Percentiles rank a stretch among this genome's conserved stretches.
phyloP scores from a whole-genome alignment of 2,329 filamentous ascomycete genomes.

The Zopfia rhizophila region DNA sequence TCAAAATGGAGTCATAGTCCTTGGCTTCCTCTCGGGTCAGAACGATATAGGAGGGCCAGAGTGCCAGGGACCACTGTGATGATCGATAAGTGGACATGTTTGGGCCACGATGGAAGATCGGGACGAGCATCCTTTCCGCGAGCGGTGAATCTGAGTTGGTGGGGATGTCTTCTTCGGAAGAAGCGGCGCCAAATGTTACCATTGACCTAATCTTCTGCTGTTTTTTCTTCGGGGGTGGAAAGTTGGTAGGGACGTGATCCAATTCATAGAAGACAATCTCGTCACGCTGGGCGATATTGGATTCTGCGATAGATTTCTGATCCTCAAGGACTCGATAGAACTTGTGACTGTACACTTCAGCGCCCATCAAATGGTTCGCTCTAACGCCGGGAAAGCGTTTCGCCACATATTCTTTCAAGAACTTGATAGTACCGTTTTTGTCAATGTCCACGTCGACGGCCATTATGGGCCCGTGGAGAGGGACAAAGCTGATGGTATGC shows the following conservation, averaged over 20 bases:
- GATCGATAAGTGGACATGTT: conserved; percentile 44
- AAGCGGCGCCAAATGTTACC: conserved; percentile 60
- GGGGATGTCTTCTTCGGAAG: conserved; percentile 60
- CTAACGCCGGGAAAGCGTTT: conserved; percentile 63
- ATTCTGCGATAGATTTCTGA: conserved; percentile 70
- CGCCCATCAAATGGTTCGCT: conserved; percentile 75
- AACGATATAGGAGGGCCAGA: conserved; percentile 75
- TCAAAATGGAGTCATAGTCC: conserved; percentile 76
- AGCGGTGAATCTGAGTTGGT: conserved; percentile 68
- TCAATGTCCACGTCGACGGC: conserved; percentile 81
- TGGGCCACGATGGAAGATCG: conserved; percentile 71
- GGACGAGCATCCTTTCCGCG: conserved; percentile 75
- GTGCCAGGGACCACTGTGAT: conserved; percentile 47
- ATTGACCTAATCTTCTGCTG: conserved; percentile 59
- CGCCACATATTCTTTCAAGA: conserved; percentile 72
- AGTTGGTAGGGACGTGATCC: conserved; percentile 81
- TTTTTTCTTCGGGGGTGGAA: conserved; percentile 67
- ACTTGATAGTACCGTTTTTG: conserved; percentile 75
- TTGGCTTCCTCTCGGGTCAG: conserved; percentile 77
- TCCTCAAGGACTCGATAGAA: conserved; percentile 91
- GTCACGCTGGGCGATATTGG: conserved; percentile 70
- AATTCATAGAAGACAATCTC: conserved; percentile 80
- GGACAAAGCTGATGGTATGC: conserved; percentile 79
- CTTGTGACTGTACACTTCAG: conserved; percentile 82
- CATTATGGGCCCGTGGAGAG: conserved; percentile 76